phyloP scores from a whole-genome alignment of 139 green algal genomes.

The Picochlorum sp. region DNA sequence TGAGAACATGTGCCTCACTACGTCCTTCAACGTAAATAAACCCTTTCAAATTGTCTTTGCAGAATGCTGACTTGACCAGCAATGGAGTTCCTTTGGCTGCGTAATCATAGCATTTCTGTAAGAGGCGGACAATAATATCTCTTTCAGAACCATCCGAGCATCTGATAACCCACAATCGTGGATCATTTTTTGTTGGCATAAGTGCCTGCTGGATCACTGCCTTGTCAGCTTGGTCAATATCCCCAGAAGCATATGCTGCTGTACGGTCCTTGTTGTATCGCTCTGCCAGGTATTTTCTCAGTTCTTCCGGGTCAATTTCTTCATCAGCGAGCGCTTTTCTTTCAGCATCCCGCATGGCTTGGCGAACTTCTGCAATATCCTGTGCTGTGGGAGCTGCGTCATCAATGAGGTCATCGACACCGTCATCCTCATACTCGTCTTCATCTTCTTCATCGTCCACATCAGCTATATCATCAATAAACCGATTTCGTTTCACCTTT shows the following conservation, averaged over 20 bases:
- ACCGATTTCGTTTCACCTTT: conserved; percentile 27
- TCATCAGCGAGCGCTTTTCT: conserved; percentile 23
- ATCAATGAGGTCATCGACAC: conserved; percentile 64
- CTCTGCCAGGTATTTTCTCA: conserved; percentile 70
- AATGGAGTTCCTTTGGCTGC: conserved; percentile 42
- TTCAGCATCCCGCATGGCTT: conserved; percentile 18
- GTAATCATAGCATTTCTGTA: conserved; percentile 72
- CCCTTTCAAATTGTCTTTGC: conserved; percentile 86
- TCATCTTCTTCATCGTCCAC: conserved; percentile 77
- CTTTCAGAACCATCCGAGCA: conserved; percentile 64
- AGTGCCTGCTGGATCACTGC: conserved; percentile 80
- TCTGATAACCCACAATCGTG: conserved; percentile 87
- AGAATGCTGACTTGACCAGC: conserved; percentile 79
- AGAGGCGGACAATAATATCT: conserved; percentile 44
- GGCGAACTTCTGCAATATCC: conserved; percentile 23
- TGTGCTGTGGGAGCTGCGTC: conserved; percentile 29
- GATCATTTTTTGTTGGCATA: conserved; percentile 78
- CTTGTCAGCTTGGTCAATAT: conserved; percentile 30
- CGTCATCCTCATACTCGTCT: conserved; percentile 68
- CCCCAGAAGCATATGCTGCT: not conserved
- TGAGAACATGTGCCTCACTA: conserved; percentile 79
- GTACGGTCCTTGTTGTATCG: conserved; percentile 34
- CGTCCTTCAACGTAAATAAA: conserved; percentile 93
- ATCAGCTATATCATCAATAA: conserved; percentile 85
- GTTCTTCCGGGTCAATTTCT: conserved; percentile 69